Evolutionary conservation across 208 protist genomes (phyloP), one percentile per base, ranked within the genome.

Genomic region (Trypanosoma caninum): DNA sequence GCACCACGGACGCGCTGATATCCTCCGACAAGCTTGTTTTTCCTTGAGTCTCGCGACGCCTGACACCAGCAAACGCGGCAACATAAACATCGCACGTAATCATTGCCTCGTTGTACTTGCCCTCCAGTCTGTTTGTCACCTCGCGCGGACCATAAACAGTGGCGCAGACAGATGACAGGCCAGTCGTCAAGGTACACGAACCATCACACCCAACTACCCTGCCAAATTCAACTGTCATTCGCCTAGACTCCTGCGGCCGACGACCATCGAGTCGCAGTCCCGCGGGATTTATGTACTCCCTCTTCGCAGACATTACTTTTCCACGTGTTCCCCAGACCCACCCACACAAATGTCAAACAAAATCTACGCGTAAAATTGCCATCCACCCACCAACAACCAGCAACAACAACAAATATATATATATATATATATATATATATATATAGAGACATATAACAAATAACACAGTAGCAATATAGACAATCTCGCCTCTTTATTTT

Each of bases 261-360:
- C 89, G 80, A 23, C 89, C 89, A 42, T 95, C 89, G 3, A 89
- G 58, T 10, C 89, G 82, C 27, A 95, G 67, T 2, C 89, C 89
- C 4, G 85, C 85, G 9, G 85, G 71, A 51, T 80, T 91, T 8
- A 95, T 78, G 67, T 93, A 95, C 52, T 95, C 84, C 62, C 84
- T 88, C 11, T 60, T 74, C 11, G 45, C 56, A 73, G 77, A 45
- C 84, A 84, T 65, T 18, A 33, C 33, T 3, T 20, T 16, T n/a
- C 47, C 47, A 37, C 20, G 27, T 23, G n/a, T n/a, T n/a, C n/a
- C n/a, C n/a, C n/a, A n/a, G n/a, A n/a, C n/a, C n/a, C n/a, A n/a
- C n/a, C n/a, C n/a, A n/a, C n/a, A n/a, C n/a, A 50, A 50, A 27
- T 46, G 41, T 1, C 6, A n/a, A 22, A 46, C 41, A 44, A 18